A percentile compares a stretch with the other conserved stretches of the same genome.
Evolutionary conservation across 306 rosid genomes (phyloP).

Genomic region (Ziziphus jujuba): DNA sequence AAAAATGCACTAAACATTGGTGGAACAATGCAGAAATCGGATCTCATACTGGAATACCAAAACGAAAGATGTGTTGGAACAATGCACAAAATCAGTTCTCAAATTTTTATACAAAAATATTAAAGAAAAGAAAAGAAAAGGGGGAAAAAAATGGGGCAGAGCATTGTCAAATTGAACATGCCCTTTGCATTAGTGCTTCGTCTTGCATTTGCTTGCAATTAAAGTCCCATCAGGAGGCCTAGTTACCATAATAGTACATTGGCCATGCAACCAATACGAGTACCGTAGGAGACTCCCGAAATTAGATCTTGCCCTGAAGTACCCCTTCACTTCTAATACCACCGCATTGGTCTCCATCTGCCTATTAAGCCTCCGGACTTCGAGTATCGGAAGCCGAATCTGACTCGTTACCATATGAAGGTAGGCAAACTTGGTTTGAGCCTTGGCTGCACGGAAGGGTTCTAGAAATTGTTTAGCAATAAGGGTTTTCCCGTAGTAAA

Average conservation of each 20-base stretch:
- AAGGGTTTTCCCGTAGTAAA: constrained; percentile 67
- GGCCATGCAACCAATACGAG: constrained; percentile 60
- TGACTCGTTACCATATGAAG: constrained; percentile 74
- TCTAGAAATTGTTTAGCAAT: constrained; percentile 61
- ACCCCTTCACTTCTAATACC: constrained; percentile 52
- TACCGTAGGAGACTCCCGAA: constrained; percentile 67
- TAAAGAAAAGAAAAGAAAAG: not conserved
- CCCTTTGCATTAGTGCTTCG: constrained; percentile 45
- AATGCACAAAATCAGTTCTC: too few species aligned
- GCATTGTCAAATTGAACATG: too few species aligned
- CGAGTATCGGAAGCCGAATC: constrained; percentile 58
- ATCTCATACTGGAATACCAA: too few species aligned
- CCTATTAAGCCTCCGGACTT: constrained; percentile 51
- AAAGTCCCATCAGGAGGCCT: constrained; percentile 77
- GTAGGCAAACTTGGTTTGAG: constrained; percentile 44
- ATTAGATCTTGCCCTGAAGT: constrained; percentile 63
- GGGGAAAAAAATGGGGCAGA: not conserved
- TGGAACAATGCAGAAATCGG: too few species aligned
- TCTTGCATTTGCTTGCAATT: constrained; percentile 55
- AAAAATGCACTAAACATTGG: too few species aligned
- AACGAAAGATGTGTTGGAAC: too few species aligned
- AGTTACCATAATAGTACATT: constrained; percentile 51
- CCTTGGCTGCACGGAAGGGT: constrained; percentile 68
- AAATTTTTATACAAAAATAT: not conserved
- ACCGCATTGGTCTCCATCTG: constrained; percentile 64